These are phyloP conservation scores for Yamadazyma jaroonii DNA, from an alignment of 1,139 yeast genomes.

Conservation along the genomic window DNA sequence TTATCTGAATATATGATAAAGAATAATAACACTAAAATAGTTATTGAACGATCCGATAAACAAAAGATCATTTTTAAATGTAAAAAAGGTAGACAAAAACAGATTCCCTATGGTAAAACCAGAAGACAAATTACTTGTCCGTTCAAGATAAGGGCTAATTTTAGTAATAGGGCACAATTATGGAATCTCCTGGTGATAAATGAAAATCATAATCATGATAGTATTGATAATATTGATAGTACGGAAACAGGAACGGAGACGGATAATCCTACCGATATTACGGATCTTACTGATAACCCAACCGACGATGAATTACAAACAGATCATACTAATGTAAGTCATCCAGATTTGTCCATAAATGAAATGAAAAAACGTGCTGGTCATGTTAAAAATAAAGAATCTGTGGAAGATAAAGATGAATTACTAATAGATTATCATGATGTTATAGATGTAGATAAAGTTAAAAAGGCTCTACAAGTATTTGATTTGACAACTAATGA, in stretches of 20 bases:
- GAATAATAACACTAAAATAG: slow-evolving; percentile 56
- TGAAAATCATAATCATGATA: slow-evolving; percentile 46
- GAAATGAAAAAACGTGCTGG: not conserved
- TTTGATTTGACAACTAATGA: slow-evolving; percentile 4
- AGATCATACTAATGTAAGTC: not conserved
- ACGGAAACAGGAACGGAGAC: not conserved
- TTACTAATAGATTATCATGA: slow-evolving; percentile 3
- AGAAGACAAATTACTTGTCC: slow-evolving; percentile 50
- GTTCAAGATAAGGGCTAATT: slow-evolving; percentile 67
- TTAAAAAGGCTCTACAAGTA: slow-evolving; percentile 4
- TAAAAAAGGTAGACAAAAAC: slow-evolving; percentile 30
- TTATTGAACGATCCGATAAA: slow-evolving; percentile 68
- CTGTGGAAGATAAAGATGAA: slow-evolving; percentile 1
- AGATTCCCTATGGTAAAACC: slow-evolving; percentile 15
- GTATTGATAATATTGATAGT: slow-evolving; percentile 1
- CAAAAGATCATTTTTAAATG: slow-evolving; percentile 70
- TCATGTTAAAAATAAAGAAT: not conserved
- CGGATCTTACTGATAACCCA: slow-evolving; percentile 1
- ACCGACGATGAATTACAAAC: not conserved
- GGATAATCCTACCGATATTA: not conserved
- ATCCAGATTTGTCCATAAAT: not conserved
- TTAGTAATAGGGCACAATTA: slow-evolving; percentile 47
- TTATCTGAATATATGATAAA: slow-evolving; percentile 44
- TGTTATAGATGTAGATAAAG: slow-evolving; percentile 6
- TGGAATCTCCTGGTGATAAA: slow-evolving; percentile 65